phyloP scores from a whole-genome alignment of 352 stramenopile genomes.

The Phytophthora gonapodyides region DNA sequence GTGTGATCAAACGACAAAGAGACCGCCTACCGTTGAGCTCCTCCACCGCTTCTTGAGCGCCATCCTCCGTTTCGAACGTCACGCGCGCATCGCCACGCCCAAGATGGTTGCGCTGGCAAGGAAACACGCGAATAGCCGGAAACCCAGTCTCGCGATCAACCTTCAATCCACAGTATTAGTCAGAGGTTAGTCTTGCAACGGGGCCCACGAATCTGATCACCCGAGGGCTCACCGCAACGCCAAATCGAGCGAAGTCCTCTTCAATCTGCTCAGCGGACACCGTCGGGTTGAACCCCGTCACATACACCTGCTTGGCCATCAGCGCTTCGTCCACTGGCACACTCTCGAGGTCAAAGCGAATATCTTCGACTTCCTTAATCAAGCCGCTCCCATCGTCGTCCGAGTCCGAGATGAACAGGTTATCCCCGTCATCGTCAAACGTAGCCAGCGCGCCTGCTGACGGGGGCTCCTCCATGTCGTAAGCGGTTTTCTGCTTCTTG shows the following conservation, averaged over 20 bases:
- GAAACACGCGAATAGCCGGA: constrained; percentile 54
- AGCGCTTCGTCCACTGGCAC: constrained; percentile 47
- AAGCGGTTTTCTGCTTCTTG: constrained; percentile 37
- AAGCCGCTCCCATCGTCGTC: constrained; percentile 45
- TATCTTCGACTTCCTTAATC: constrained; percentile 44
- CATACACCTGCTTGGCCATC: constrained; percentile 56
- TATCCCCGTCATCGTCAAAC: constrained; percentile 39
- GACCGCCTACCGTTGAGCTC: constrained; percentile 53
- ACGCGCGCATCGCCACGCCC: constrained; percentile 59
- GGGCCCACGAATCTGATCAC: too few relatives aligned
- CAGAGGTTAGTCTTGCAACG: constrained; percentile 6
- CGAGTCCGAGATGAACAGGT: constrained; percentile 58
- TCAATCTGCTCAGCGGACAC: constrained; percentile 52
- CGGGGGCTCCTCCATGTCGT: constrained; percentile 11
- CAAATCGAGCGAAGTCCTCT: constrained; percentile 61
- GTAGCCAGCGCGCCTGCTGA: constrained; percentile 23
- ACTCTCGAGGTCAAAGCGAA: constrained; percentile 51
- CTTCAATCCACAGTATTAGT: constrained; percentile 28
- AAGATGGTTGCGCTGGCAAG: constrained; percentile 54
- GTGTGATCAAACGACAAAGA: constrained; percentile 1
- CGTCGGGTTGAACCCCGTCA: constrained; percentile 53
- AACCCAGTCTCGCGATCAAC: constrained; percentile 51
- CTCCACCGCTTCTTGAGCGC: constrained; percentile 49
- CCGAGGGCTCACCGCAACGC: constrained; percentile 53
- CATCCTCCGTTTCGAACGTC: constrained; percentile 45